phyloP scores from a whole-genome alignment of 495 filamentous ascomycete species.

The Penicillium tannophilum region DNA sequence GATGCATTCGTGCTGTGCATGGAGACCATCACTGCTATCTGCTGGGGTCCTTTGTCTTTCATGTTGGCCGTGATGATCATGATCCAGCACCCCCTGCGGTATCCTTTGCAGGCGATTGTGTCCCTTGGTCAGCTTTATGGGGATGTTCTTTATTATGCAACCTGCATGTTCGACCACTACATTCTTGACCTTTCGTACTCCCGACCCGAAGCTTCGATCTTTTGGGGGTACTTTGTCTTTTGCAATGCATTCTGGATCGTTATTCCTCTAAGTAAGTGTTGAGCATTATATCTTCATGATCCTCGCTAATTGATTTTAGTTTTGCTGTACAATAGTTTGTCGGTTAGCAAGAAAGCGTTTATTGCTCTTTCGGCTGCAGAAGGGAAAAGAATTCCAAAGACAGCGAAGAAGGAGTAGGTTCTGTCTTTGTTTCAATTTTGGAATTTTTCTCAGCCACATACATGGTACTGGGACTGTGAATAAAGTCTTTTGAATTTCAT shows the following conservation, averaged over 20 bases:
- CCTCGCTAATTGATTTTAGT: neutral
- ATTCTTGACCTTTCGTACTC: constrained; percentile 58
- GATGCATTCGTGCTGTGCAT: constrained; percentile 82
- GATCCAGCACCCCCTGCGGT: constrained; percentile 60
- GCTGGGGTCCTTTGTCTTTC: constrained; percentile 85
- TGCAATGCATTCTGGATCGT: constrained; percentile 88
- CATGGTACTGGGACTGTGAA: neutral
- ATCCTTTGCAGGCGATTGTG: constrained; percentile 70
- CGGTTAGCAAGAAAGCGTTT: constrained; percentile 1
- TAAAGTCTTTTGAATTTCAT: neutral
- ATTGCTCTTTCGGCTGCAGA: neutral
- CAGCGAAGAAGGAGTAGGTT: neutral
- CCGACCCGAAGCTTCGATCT: constrained; percentile 77
- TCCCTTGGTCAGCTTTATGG: constrained; percentile 85
- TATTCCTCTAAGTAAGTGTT: constrained; percentile 61
- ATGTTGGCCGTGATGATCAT: constrained; percentile 62
- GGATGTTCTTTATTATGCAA: constrained; percentile 81
- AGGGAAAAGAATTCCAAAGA: neutral
- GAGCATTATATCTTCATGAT: neutral
- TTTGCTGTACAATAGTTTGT: constrained; percentile 3
- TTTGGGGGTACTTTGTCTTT: constrained; percentile 84
- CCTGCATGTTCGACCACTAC: constrained; percentile 68
- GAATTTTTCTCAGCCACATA: neutral
- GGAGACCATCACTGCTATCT: constrained; percentile 80
- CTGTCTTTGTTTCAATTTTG: neutral